These are phyloP conservation scores for Alternaria conjuncta DNA, from an alignment of 2,329 filamentous ascomycete species.

Conservation along the genomic window DNA sequence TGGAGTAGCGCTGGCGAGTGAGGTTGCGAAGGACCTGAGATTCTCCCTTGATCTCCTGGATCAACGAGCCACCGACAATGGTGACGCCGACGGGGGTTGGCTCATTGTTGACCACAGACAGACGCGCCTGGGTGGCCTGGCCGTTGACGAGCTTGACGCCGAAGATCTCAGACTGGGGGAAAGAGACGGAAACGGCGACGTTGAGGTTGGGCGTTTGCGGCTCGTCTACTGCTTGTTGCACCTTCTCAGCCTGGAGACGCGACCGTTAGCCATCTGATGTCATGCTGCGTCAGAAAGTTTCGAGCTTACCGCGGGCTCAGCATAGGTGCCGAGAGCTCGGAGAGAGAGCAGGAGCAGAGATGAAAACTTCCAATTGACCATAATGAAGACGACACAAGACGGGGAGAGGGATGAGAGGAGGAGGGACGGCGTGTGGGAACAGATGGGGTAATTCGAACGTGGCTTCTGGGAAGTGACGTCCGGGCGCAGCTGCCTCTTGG, in stretches of 20 bases:
- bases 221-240: conserved; percentile 63
- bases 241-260: conserved; percentile 41
- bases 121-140: conserved; percentile 78
- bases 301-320: conserved; percentile 65
- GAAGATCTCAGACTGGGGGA: conserved; percentile 78
- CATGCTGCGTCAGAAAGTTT: conserved; percentile 36
- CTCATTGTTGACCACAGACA: conserved; percentile 88
- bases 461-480: conserved; percentile 36
- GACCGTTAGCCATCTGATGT: conserved; percentile 40
- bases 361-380: conserved; percentile 77
- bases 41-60: conserved; percentile 63
- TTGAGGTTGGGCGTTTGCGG: conserved; percentile 66
- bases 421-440: conserved; percentile 12
- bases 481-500: conserved; percentile 27
- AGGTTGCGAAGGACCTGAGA: conserved; percentile 78
- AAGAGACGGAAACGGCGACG: conserved; percentile 63
- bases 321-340: conserved; percentile 69
- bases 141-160: conserved; percentile 96
- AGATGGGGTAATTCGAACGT: conserved; percentile 37
- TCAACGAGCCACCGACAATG: conserved; percentile 77
- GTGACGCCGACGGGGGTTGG: conserved; percentile 74
- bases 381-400: conserved; percentile 50
- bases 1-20: conserved; percentile 75
- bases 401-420: conserved; percentile 16
- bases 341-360: conserved; percentile 75